Evolutionary conservation across 768 basidiomycete genomes (phyloP).

Genomic region (Cystobasidium onofrii): DNA sequence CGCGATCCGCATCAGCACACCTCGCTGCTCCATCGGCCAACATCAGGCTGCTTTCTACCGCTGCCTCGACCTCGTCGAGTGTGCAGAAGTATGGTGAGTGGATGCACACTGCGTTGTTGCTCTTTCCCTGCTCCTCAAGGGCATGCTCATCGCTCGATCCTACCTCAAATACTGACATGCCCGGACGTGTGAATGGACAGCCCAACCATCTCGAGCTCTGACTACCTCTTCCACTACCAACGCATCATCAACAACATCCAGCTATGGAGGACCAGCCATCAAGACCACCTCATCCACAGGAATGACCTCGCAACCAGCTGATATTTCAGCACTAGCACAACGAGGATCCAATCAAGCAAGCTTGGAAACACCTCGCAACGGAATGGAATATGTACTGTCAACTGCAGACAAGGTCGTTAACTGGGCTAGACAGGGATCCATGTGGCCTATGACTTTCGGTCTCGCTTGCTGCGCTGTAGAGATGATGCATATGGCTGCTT

Average conservation of each 20-base stretch:
- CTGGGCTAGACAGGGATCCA: slow-evolving; percentile 94
- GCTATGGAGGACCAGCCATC: neutral
- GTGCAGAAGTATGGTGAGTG: neutral
- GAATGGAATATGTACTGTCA: slow-evolving; percentile 94
- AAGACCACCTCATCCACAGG: neutral
- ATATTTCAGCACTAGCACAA: slow-evolving; percentile 54
- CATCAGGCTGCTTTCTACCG: neutral
- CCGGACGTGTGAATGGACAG: no score
- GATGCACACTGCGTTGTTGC: no score
- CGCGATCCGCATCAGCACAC: neutral
- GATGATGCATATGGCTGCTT: slow-evolving; percentile 99
- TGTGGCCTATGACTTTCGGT: slow-evolving; percentile 99
- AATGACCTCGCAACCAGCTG: slow-evolving; percentile 14
- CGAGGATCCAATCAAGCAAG: slow-evolving; percentile 73
- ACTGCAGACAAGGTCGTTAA: slow-evolving; percentile 93
- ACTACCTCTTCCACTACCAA: neutral
- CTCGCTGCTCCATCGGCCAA: slow-evolving; percentile 12
- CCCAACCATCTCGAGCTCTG: slow-evolving; percentile 1
- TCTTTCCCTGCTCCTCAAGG: no score
- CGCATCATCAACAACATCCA: slow-evolving; percentile 1
- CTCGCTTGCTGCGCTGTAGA: slow-evolving; percentile 98
- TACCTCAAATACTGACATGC: no score
- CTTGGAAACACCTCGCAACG: slow-evolving; percentile 80
- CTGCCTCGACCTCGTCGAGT: neutral
- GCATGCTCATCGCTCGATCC: no score